phyloP scores from a whole-genome alignment of 768 basidiomycete species.

The Pleurotus cornucopiae region DNA sequence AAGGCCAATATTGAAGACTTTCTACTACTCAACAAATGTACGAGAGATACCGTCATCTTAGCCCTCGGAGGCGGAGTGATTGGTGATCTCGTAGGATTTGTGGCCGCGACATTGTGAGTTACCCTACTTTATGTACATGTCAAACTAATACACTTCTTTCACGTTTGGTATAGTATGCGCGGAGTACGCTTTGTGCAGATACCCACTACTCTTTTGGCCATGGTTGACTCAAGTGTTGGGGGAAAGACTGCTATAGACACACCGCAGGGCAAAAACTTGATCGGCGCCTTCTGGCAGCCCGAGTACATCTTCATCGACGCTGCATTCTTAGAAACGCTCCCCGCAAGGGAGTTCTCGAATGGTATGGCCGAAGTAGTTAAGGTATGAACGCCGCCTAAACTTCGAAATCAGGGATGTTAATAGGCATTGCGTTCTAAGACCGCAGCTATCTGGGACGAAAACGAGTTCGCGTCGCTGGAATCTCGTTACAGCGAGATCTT shows the following conservation, averaged over 20 bases:
- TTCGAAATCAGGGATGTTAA: too few species aligned
- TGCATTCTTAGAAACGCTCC: constrained; percentile 91
- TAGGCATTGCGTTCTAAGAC: constrained; percentile 52
- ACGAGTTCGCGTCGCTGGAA: constrained; percentile 86
- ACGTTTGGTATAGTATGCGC: constrained; percentile 72
- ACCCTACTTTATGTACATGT: not conserved
- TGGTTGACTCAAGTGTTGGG: constrained; percentile 98
- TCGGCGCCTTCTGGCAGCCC: constrained; percentile 98
- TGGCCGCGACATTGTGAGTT: constrained; percentile 88
- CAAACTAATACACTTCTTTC: constrained; percentile 8
- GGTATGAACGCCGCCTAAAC: constrained; percentile 37
- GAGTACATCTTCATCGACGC: constrained; percentile 97
- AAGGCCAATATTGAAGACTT: constrained; percentile 96
- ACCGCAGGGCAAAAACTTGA: constrained; percentile 95
- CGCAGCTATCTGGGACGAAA: constrained; percentile 97
- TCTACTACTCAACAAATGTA: constrained; percentile 81
- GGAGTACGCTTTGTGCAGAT: constrained; percentile 95
- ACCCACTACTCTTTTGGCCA: constrained; percentile 92
- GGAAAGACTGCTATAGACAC: constrained; percentile 99
- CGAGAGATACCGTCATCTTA: constrained; percentile 87
- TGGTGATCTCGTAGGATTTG: constrained; percentile 94
- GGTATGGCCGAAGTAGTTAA: constrained; percentile 99
- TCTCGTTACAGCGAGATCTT: constrained; percentile 81
- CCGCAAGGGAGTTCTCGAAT: constrained; percentile 91
- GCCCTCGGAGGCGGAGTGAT: constrained; percentile 97